Evolutionary conservation across 805 yeast species (phyloP).

Genomic region (Candida namnaoensis): DNA sequence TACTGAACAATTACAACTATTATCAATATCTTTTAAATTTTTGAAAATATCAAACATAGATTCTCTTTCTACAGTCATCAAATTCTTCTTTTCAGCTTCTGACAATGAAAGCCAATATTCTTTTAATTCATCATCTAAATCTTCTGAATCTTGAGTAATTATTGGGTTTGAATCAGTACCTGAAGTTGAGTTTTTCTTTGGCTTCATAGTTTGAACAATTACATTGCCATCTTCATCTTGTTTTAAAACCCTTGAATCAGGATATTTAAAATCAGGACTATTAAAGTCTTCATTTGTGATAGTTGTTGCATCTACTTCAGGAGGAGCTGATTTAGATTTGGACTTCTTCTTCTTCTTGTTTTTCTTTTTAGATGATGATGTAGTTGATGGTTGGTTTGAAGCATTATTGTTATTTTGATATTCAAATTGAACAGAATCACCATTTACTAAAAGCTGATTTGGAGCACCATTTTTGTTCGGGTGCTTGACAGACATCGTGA

Average conservation of each 20-base stretch:
- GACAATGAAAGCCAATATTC: conserved; percentile 57
- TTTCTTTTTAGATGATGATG: conserved; percentile 13
- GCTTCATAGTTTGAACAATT: conserved; percentile 42
- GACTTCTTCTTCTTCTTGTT: conserved; percentile 21
- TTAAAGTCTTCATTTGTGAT: conserved; percentile 34
- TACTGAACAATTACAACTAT: conserved; percentile 58
- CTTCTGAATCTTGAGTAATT: conserved; percentile 10
- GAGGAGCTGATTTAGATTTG: conserved; percentile 1
- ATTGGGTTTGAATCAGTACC: conserved; percentile 5
- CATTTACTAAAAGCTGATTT: not conserved
- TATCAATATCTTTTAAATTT: conserved; percentile 39
- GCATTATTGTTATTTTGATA: not conserved
- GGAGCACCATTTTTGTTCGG: no score
- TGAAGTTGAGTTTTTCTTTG: conserved; percentile 10
- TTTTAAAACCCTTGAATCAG: conserved; percentile 61
- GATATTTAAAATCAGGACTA: conserved; percentile 56
- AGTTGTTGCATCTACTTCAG: conserved; percentile 2
- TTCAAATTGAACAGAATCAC: not conserved
- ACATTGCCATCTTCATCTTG: conserved; percentile 72
- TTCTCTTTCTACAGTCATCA: conserved; percentile 59
- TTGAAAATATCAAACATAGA: conserved; percentile 59
- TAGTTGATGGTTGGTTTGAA: no score
- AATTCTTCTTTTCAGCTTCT: conserved; percentile 48
- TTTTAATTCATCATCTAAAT: conserved; percentile 18
- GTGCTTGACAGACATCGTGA: not conserved